Conservation (phyloP, 768 basidiomycete genomes). For the Boletus pseudo-olivaceus region DNA sequence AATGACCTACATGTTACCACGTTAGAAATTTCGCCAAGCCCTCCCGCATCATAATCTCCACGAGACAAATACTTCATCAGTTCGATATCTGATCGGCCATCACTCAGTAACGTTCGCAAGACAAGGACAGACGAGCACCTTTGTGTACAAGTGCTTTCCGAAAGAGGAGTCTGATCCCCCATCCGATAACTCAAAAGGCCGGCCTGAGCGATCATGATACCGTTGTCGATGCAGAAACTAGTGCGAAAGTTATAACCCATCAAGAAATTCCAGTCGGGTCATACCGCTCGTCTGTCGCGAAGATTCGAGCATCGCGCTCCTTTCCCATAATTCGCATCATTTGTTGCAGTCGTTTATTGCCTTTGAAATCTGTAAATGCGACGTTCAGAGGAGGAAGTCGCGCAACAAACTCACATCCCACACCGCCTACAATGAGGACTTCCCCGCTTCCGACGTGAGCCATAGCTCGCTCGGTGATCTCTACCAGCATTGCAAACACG, state of each 20-base stretch:
- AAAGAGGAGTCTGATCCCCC: constrained; percentile 76
- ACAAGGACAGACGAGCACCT: constrained; percentile 41
- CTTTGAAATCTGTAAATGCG: constrained; percentile 37
- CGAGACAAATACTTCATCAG: constrained; percentile 88
- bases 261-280: constrained; percentile 13
- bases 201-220: constrained; percentile 99
- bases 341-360: constrained; percentile 88
- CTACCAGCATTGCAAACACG: constrained; percentile 96
- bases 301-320: constrained; percentile 85
- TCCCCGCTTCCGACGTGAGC: constrained; percentile 96
- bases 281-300: constrained; percentile 94
- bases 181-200: constrained; percentile 89
- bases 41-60: constrained; percentile 55
- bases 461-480: constrained; percentile 99
- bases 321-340: constrained; percentile 99
- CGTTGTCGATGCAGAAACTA: constrained; percentile 99
- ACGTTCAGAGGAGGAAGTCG: neutral
- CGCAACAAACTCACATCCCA: constrained; percentile 77
- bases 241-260: neutral
- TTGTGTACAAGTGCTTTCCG: constrained; percentile 88
- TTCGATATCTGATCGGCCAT: constrained; percentile 66
- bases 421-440: constrained; percentile 95
- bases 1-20: neutral
- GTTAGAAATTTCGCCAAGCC: neutral
- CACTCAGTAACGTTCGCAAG: constrained; percentile 7